Percentiles rank a stretch among this genome's conserved stretches.
These are phyloP conservation scores for Phytophthora cactorum DNA, from an alignment of 352 stramenopile species.

Conservation along the genomic window DNA sequence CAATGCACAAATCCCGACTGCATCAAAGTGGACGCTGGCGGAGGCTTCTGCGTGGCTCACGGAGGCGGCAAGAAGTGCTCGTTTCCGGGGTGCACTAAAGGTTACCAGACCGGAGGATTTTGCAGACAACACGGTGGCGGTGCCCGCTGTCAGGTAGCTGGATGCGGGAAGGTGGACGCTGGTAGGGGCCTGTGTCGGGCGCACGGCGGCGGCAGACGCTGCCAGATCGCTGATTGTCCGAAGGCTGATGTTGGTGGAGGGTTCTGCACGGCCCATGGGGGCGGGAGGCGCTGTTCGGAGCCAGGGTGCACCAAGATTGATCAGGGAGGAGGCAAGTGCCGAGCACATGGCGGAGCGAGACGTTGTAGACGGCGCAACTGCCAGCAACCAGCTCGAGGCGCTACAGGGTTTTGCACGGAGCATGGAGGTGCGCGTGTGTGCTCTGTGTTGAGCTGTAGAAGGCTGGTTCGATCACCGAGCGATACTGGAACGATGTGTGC, in stretches of 20 bases:
- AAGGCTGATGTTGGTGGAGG: constrained; percentile 86
- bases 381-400: constrained; percentile 59
- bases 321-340: constrained; percentile 82
- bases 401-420: constrained; percentile 64
- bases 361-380: constrained; percentile 66
- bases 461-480: constrained; percentile 54
- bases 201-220: constrained; percentile 79
- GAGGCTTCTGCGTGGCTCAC: constrained; percentile 85
- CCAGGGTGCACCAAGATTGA: constrained; percentile 81
- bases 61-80: constrained; percentile 85
- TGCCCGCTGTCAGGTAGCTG: constrained; percentile 73
- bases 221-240: constrained; percentile 52
- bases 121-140: constrained; percentile 77
- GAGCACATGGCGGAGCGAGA: constrained; percentile 74
- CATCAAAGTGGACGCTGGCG: constrained; percentile 77
- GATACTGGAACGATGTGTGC: constrained; percentile 48
- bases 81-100: constrained; percentile 73
- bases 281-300: constrained; percentile 72
- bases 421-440: constrained; percentile 73
- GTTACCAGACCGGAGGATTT: constrained; percentile 82
- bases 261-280: constrained; percentile 82
- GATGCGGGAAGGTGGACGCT: constrained; percentile 83
- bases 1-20: constrained; percentile 62
- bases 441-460: constrained; percentile 57
- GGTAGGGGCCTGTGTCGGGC: constrained; percentile 74